Evolutionary conservation across 768 basidiomycete species (phyloP).

Genomic region (Pleurotus giganteus): DNA sequence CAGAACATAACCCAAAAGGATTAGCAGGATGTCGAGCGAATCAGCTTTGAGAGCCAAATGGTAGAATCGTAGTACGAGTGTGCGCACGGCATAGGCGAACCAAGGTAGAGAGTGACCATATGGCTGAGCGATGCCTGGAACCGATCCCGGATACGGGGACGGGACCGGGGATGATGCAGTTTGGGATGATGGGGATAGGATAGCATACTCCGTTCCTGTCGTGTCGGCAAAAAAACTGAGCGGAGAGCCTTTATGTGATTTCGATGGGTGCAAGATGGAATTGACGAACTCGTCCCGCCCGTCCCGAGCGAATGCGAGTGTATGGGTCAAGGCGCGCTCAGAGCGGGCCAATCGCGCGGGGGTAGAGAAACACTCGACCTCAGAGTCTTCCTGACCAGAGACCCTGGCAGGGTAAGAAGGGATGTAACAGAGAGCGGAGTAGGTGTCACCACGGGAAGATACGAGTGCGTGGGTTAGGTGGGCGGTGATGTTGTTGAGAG

Average conservation of each 20-base stretch:
- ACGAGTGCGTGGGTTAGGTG: slow-evolving; percentile 41
- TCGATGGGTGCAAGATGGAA: slow-evolving; percentile 23
- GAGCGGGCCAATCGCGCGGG: slow-evolving; percentile 31
- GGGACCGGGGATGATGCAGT: slow-evolving; percentile 9
- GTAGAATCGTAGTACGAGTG: slow-evolving; percentile 81
- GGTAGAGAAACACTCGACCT: slow-evolving; percentile 19
- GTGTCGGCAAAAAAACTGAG: slow-evolving; percentile 29
- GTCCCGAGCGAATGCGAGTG: slow-evolving; percentile 50
- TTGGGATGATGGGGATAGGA: slow-evolving; percentile 31
- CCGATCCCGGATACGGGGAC: slow-evolving; percentile 12
- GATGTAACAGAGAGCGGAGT: slow-evolving; percentile 51
- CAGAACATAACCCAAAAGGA: slow-evolving; percentile 88
- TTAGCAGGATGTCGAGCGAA: slow-evolving; percentile 92
- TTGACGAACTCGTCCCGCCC: slow-evolving; percentile 49
- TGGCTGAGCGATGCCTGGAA: slow-evolving; percentile 32
- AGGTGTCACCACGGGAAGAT: slow-evolving; percentile 43
- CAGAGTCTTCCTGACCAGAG: slow-evolving; percentile 12
- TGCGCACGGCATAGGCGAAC: slow-evolving; percentile 83
- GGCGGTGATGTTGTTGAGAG: slow-evolving; percentile 46
- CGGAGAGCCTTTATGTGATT: slow-evolving; percentile 18
- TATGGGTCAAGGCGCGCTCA: slow-evolving; percentile 37
- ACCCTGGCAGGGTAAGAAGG: slow-evolving; percentile 23
- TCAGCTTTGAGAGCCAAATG: slow-evolving; percentile 90
- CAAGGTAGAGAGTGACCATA: slow-evolving; percentile 71
- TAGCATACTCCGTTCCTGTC: slow-evolving; percentile 46